Base-by-base conservation (phyloP, 108 stramenopile species). In the Nannochloropsis gaditana region DNA sequence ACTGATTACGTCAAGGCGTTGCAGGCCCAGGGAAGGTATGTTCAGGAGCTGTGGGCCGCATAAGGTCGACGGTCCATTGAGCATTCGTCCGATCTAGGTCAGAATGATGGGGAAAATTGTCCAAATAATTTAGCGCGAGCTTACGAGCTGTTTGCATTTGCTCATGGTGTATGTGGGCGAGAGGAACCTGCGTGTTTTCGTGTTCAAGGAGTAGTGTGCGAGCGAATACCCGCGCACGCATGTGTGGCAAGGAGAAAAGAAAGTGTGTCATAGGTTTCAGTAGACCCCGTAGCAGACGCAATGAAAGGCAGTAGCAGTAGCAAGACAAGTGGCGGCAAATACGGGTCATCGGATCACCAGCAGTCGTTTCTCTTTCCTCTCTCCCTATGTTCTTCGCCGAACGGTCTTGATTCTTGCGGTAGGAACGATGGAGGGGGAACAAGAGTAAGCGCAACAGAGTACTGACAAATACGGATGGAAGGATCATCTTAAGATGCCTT, bases 11-110 rank as follows among this genome's bases (percentile, higher is more conserved):
- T 86, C 2, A 86, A 86, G 83, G 21, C 2, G 17, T 11, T 86
- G 83, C 86, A 86, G 80, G 83, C 81, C 41, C 83, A 86, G 45
- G 83, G 83, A 6, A 80, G 83, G 41, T 86, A 86, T 80, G 44
- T 84, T 2, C 86, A 86, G 21, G 86, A 86, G 47, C 42, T 86
- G 42, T 86, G 86, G 86, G 21, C 86, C 4, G 86, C 83, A 17
- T 86, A 83, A n/a, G n/a, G 59, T 2, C 5, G n/a, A 3, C 8
- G n/a, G 3, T 73, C 6, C 59, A 9, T 82, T n/a, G 5, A 73
- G n/a, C 31, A 31, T 31, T 31, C 31, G 31, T 31, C n/a, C 31
- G 31, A 31, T 31, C 31, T 31, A 31, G 31, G 31, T 31, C 31
- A 31, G 31, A 31, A 31, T 31, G 31, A 31, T 31, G 31, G 31